Evolutionary conservation across 2,329 filamentous ascomycete genomes (phyloP).

Genomic region (Pezicula neosporulosa): DNA sequence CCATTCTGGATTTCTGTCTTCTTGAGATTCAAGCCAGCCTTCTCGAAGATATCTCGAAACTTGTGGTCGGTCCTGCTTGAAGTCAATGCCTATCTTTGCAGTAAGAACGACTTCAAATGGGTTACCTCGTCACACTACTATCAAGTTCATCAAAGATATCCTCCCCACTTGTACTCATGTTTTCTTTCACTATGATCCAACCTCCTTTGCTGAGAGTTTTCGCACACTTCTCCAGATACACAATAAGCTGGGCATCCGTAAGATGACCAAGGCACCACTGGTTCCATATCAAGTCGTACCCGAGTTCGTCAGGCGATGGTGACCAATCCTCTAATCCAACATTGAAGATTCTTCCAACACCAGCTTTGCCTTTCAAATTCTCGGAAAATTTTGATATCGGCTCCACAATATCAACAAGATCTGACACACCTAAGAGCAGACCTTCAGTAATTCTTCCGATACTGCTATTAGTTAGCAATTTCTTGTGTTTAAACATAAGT

Average conservation of each 20-base stretch:
- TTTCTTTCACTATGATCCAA: conserved; percentile 77
- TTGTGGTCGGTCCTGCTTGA: conserved; percentile 62
- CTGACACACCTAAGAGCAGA: conserved; percentile 67
- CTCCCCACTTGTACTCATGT: conserved; percentile 52
- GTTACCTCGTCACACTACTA: conserved; percentile 68
- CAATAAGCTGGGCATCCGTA: conserved; percentile 67
- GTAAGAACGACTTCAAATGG: conserved; percentile 1
- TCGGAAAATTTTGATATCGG: conserved; percentile 79
- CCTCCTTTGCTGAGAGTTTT: conserved; percentile 47
- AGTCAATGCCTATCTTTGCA: conserved; percentile 3
- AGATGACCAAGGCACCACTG: conserved; percentile 90
- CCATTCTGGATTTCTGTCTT: conserved; percentile 70
- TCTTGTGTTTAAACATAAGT: too few species aligned
- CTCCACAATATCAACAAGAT: conserved; percentile 78
- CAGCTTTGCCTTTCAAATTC: conserved; percentile 51
- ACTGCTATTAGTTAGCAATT: conserved; percentile 33
- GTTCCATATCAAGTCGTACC: conserved; percentile 82
- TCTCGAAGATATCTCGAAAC: conserved; percentile 65
- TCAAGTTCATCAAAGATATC: conserved; percentile 77
- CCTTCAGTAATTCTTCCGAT: conserved; percentile 82
- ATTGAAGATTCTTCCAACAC: conserved; percentile 63
- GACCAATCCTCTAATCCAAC: conserved; percentile 73
- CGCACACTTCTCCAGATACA: conserved; percentile 62
- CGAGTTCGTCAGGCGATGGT: conserved; percentile 28
- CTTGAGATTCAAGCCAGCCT: conserved; percentile 66